Evolutionary conservation across 2,329 filamentous ascomycete genomes (phyloP).

Genomic region (Colletotrichum sp.): DNA sequence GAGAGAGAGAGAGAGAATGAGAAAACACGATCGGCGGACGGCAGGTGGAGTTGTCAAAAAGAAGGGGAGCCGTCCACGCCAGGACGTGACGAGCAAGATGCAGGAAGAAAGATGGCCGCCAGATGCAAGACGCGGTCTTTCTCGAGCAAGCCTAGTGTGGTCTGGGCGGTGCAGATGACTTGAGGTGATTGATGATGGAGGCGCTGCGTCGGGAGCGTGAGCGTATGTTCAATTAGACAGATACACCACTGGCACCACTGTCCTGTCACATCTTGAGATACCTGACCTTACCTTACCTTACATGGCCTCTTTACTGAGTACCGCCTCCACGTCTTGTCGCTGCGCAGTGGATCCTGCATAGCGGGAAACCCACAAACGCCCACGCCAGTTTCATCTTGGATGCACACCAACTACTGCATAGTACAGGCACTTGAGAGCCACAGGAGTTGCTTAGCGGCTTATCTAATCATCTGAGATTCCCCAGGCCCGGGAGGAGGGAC

Average conservation of each 20-base stretch:
- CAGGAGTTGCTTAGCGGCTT: not conserved
- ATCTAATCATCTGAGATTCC: not conserved
- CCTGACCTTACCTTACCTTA: not conserved
- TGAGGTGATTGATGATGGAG: not conserved
- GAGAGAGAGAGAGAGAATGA: not conserved
- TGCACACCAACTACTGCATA: not conserved
- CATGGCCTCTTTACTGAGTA: not conserved
- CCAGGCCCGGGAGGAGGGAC: not conserved
- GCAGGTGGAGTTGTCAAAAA: not conserved
- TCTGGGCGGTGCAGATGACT: not conserved
- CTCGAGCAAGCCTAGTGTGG: not conserved
- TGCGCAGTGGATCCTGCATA: not conserved
- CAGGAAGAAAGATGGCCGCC: not conserved
- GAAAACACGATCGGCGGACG: not conserved
- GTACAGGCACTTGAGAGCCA: not conserved
- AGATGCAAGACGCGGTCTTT: not conserved
- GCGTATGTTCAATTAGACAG: not conserved
- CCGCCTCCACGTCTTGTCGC: not conserved
- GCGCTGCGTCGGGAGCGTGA: not conserved
- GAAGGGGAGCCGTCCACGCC: not conserved
- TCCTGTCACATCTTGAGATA: not conserved
- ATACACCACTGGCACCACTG: not conserved
- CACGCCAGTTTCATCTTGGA: not conserved
- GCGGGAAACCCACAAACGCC: not conserved
- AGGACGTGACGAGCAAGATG: not conserved